A percentile compares a stretch with the other conserved stretches of the same genome.
phyloP scores from a whole-genome alignment of 805 yeast genomes.

The Ogataea naganishii region DNA sequence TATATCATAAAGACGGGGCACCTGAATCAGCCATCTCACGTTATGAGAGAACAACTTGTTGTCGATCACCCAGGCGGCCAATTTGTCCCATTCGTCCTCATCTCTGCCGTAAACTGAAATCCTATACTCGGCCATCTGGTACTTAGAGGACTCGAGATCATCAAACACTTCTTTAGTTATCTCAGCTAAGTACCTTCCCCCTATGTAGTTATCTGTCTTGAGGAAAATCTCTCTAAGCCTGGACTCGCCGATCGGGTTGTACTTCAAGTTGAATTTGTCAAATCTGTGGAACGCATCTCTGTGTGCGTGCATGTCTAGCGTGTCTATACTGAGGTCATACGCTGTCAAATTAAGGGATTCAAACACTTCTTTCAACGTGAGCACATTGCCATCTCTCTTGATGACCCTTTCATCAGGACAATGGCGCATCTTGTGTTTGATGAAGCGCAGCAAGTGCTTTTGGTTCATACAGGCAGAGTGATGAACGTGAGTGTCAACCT shows the following conservation, averaged over 20 bases:
- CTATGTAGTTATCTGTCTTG: slow-evolving; percentile 88
- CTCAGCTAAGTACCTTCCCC: slow-evolving; percentile 88
- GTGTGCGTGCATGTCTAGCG: slow-evolving; percentile 99
- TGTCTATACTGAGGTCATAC: slow-evolving; percentile 91
- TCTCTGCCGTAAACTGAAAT: slow-evolving; percentile 92
- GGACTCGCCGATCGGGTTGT: slow-evolving; percentile 97
- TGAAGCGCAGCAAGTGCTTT: slow-evolving; percentile 88
- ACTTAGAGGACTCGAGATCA: slow-evolving; percentile 90
- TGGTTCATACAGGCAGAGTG: slow-evolving; percentile 99
- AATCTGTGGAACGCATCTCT: slow-evolving; percentile 96
- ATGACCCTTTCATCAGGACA: slow-evolving; percentile 85
- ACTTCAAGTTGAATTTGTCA: slow-evolving; percentile 93
- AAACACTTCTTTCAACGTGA: slow-evolving; percentile 85
- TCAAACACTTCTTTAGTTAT: slow-evolving; percentile 88
- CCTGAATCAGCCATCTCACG: slow-evolving; percentile 94
- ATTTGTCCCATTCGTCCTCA: slow-evolving; percentile 86
- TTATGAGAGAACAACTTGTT: slow-evolving; percentile 86
- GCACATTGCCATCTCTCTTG: slow-evolving; percentile 81
- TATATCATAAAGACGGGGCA: slow-evolving; percentile 87
- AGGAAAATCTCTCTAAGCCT: slow-evolving; percentile 92
- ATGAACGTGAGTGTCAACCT: slow-evolving; percentile 97
- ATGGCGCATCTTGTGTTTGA: slow-evolving; percentile 88
- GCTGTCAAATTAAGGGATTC: slow-evolving; percentile 86
- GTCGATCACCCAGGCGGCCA: slow-evolving; percentile 93
- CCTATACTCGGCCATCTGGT: slow-evolving; percentile 96